A percentile compares a stretch with the other conserved stretches of the same genome.
These are phyloP conservation scores for Platismatia glauca DNA, from an alignment of 495 filamentous ascomycete genomes.

Conservation along the genomic window DNA sequence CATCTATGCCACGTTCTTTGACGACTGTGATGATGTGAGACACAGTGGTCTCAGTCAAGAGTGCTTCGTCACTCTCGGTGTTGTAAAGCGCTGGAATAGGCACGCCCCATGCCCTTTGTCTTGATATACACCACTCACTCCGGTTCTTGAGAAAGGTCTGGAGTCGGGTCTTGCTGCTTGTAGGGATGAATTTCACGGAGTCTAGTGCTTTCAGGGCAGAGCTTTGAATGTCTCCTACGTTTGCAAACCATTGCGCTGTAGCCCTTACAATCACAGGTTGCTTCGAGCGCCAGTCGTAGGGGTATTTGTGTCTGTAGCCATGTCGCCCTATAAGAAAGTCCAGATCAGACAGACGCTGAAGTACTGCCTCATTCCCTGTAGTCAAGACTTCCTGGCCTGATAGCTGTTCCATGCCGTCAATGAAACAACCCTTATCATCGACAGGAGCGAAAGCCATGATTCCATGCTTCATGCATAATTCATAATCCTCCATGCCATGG, in stretches of 20 bases:
- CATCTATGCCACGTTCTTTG: conserved; percentile 66
- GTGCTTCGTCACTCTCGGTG: conserved; percentile 51
- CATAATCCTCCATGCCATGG: conserved; percentile 94
- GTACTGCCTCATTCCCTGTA: conserved; percentile 57
- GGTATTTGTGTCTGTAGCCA: conserved; percentile 79
- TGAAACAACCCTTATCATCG: conserved; percentile 72
- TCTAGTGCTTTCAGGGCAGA: conserved; percentile 58
- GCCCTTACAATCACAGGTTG: conserved; percentile 81
- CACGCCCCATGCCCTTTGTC: conserved; percentile 92
- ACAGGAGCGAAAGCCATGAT: conserved; percentile 72
- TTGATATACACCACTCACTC: conserved; percentile 98
- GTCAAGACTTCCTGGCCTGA: conserved; percentile 52
- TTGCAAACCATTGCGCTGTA: conserved; percentile 96
- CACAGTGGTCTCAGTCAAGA: conserved; percentile 70
- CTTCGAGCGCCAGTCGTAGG: conserved; percentile 96
- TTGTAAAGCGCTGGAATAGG: conserved; percentile 89
- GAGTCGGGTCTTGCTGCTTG: conserved; percentile 59
- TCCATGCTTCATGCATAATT: conserved; percentile 56
- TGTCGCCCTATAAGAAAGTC: conserved; percentile 56
- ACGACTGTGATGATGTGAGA: conserved; percentile 77
- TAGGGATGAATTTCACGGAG: conserved; percentile 69
- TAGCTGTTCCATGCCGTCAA: conserved; percentile 50
- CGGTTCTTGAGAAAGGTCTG: conserved; percentile 77
- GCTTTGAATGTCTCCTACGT: conserved; percentile 72
- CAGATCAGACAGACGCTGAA: conserved; percentile 50